Evolutionary conservation across 2,329 filamentous ascomycete genomes (phyloP).

Genomic region (Chaetomium globosum): DNA sequence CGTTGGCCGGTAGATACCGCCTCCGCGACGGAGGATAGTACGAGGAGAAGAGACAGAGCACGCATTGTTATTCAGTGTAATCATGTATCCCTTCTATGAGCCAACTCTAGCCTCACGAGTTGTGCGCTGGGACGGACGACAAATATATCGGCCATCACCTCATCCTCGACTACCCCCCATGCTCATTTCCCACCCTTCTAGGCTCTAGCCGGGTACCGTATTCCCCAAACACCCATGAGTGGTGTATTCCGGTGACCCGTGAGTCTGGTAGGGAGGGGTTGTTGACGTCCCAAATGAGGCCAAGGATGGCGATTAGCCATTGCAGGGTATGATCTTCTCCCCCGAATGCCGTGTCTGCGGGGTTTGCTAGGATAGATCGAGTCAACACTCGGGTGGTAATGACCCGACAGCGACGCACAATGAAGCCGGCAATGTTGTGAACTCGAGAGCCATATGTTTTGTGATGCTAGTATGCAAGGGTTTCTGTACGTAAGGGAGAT

Average conservation of each 20-base stretch:
- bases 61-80: constrained; percentile 23
- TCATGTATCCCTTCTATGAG: no score
- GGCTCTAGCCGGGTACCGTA: constrained; percentile 1
- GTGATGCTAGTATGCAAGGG: neutral
- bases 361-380: constrained; percentile 13
- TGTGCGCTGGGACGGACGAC: neutral
- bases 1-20: constrained; percentile 39
- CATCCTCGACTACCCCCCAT: neutral
- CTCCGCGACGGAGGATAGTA: constrained; percentile 30
- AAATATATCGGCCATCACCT: constrained; percentile 12
- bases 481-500: neutral
- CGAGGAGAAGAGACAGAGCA: constrained; percentile 26
- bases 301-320: constrained; percentile 27
- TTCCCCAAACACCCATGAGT: constrained; percentile 17
- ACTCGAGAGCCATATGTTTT: neutral
- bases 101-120: neutral
- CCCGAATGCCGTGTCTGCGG: constrained; percentile 20
- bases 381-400: constrained; percentile 22
- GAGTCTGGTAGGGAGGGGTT: constrained; percentile 21
- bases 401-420: constrained; percentile 18
- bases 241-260: constrained; percentile 16
- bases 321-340: constrained; percentile 20
- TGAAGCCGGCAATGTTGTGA: neutral
- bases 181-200: no score
- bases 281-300: constrained; percentile 17